Base-by-base conservation (phyloP, 2,329 filamentous ascomycete species). In the Leptographium wingfieldii region DNA sequence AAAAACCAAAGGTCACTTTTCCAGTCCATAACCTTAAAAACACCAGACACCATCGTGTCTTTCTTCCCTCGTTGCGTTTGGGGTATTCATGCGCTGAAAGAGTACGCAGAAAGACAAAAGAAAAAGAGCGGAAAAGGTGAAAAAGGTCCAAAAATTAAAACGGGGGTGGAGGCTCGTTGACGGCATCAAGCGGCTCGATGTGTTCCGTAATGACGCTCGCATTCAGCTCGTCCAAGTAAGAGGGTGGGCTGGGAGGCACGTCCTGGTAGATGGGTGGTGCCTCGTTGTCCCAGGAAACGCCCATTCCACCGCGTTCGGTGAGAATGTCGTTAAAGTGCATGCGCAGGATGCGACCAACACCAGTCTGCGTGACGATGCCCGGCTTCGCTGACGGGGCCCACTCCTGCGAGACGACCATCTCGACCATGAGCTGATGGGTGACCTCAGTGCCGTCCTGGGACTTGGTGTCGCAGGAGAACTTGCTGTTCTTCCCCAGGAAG, bases 211-310 rank as follows among this genome's bases (percentile, higher is more conserved):
- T 65, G 5, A 63, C 60, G 51, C 55, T 59, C 19, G 66, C 62
- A 7, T 58, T 58, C 5, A 63, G 71, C 19, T 72, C 70, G 61
- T 73, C 70, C 6, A 65, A 75, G 72, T 92, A 92, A 6, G 77
- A 80, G 0, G 92, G 92, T 56, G 92, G 92, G 67, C 87, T 90
- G 2, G 84, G 86, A 0, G 92, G 92, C 51, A 97, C 91, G 69
- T 97, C 90, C 72, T 94, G 87, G 73, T 99, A 99, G 66, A 95
- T 83, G 0, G 92, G 92, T 14, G 92, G 92, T 68, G 89, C 85
- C 76, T 99, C 92, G 73, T 96, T 92, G 67, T 97, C 92, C 92
- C 94, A 99, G 66, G 88, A 90, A 67, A 99, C 92, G 57, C 92
- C 92, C 70, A 96, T 81, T 22, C 92, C 92, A 25, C 83, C 82